These are phyloP conservation scores for Persicaria maculosa DNA, from an alignment of 148 eudicot species.

Conservation along the genomic window DNA sequence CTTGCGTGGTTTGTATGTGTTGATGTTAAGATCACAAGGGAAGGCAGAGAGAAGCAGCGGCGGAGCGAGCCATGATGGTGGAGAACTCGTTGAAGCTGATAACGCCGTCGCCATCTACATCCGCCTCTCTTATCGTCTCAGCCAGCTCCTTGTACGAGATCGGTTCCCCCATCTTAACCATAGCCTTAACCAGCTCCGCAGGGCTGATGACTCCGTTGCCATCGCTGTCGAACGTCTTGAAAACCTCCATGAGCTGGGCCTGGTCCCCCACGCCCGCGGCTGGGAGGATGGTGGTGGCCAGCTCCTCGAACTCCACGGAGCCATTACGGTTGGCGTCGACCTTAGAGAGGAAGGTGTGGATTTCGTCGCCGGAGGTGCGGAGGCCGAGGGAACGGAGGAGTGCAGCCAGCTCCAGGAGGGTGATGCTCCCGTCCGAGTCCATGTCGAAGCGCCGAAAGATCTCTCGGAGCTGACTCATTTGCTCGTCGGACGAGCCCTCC, in stretches of 20 bases:
- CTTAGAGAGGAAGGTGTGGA: constrained; percentile 21
- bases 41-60: constrained; percentile 25
- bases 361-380: constrained; percentile 31
- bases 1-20: too few species aligned
- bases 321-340: constrained; percentile 42
- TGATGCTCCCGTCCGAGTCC: constrained; percentile 47
- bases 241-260: constrained; percentile 23
- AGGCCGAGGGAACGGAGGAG: constrained; percentile 41
- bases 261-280: constrained; percentile 17
- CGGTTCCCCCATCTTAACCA: constrained; percentile 54
- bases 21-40: constrained; percentile 11
- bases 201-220: constrained; percentile 43
- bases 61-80: constrained; percentile 39
- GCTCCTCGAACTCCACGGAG: constrained; percentile 33
- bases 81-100: constrained; percentile 39
- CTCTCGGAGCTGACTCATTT: constrained; percentile 22
- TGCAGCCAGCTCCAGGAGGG: constrained; percentile 44
- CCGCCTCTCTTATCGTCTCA: constrained; percentile 38
- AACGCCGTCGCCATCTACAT: constrained; percentile 41
- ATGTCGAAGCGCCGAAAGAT: constrained; percentile 46
- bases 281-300: constrained; percentile 27
- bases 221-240: constrained; percentile 33
- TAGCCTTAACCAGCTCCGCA: constrained; percentile 46
- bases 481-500: constrained; percentile 13
- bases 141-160: constrained; percentile 33